A percentile compares a stretch with the other conserved stretches of the same genome.
These are phyloP conservation scores for Ananas comosus DNA, from an alignment of 176 grass and related monocot genomes.

Conservation along the genomic window DNA sequence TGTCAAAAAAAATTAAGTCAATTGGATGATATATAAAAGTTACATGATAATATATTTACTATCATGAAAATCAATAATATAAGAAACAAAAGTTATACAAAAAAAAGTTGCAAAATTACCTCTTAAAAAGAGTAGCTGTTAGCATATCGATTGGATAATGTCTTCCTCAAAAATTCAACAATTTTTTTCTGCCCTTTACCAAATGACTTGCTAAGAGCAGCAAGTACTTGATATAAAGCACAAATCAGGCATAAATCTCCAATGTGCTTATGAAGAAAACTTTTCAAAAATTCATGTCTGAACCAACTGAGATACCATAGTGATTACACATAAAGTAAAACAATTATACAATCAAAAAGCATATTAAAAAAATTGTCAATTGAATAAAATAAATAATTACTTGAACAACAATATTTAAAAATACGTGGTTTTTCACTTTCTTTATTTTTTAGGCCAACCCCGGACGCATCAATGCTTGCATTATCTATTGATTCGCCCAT, in stretches of 20 bases:
- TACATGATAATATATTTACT: background rate
- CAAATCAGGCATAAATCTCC: slow-evolving; percentile 86
- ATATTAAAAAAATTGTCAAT: background rate
- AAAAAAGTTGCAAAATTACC: slow-evolving; percentile 32
- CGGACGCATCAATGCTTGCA: slow-evolving; percentile 24
- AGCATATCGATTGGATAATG: slow-evolving; percentile 88
- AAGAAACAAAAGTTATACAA: slow-evolving; percentile 7
- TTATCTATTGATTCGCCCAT: too few species aligned
- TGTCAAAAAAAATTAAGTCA: slow-evolving; percentile 24
- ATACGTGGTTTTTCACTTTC: slow-evolving; percentile 97
- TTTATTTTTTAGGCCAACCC: slow-evolving; percentile 82
- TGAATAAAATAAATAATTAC: slow-evolving; percentile 25
- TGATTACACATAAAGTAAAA: slow-evolving; percentile 44
- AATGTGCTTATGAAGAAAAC: slow-evolving; percentile 58
- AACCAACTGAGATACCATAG: slow-evolving; percentile 82
- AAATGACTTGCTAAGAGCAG: slow-evolving; percentile 66
- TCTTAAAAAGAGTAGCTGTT: slow-evolving; percentile 94
- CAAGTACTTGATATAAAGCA: slow-evolving; percentile 73
- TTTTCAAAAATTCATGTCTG: slow-evolving; percentile 71
- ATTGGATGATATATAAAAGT: background rate
- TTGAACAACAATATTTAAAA: slow-evolving; percentile 96
- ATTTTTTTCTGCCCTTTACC: slow-evolving; percentile 48
- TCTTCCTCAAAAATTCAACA: slow-evolving; percentile 76
- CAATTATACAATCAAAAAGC: slow-evolving; percentile 5
- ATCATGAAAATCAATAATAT: background rate